Base-by-base conservation (phyloP, 257 asterid species). In the Penstemon newberryi region DNA sequence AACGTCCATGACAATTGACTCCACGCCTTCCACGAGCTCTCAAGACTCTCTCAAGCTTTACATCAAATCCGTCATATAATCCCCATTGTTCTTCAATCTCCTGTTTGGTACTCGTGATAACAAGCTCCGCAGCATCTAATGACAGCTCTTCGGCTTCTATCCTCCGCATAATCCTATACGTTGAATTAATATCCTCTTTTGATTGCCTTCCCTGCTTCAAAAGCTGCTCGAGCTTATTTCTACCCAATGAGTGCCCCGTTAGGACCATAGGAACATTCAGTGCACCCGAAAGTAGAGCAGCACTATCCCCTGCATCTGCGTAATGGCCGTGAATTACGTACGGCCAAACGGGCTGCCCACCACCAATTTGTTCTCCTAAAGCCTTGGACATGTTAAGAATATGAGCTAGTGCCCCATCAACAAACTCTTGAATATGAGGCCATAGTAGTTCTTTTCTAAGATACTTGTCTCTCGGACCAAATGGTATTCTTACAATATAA, bases 81-180 rank as follows among this genome's bases (percentile, higher is more conserved):
- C 96, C 96, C 96, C 96, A 90, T 54, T 90, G 96, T 38, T 90
- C 93, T 5, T 85, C 95, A 78, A 87, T 87, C 88, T 90, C 96
- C 79, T 90, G 96, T 72, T 81, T 85, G 12, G 96, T 90, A 77
- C 96, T 87, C 0, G 96, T 90, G 70, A 90, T 82, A 49, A 90
- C 88, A 33, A 90, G 87, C 74, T 85, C 96, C 1, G 95, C 93
- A 53, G 93, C 91, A 72, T 90, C 96, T 13, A 90, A 80, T 0
- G 93, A 82, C 53, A 85, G 89, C 78, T 90, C 96, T 63, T 90
- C 96, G 0, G 84, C 96, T 72, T 90, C 96, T 19, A 85, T 90
- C 78, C 96, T 87, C 78, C 96, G 76, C 96, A 85, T 87, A 66
- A 90, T 90, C 74, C 84, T 73, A 63, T 87, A 90, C 1, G 93